Conservation (phyloP, 345 rosid genomes). For the Bruguiera sexangula region DNA sequence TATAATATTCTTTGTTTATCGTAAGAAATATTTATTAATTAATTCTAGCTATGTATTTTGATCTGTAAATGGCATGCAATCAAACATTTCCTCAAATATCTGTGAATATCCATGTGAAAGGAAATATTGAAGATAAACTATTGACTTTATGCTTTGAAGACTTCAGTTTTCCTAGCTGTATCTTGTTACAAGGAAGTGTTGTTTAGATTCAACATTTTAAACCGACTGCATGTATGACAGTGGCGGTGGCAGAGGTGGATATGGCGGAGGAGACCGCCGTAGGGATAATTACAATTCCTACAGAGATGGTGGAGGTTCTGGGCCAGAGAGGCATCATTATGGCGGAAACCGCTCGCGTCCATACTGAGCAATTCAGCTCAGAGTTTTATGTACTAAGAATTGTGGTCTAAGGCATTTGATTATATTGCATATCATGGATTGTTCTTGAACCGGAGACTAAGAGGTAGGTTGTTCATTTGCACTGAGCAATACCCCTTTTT, state of each 20-base stretch:
- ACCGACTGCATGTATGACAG: slow-evolving; percentile 29
- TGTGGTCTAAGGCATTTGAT: slow-evolving; percentile 47
- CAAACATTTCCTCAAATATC: not conserved
- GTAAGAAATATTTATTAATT: too few relatives aligned
- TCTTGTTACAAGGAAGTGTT: not conserved
- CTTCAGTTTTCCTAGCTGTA: too few relatives aligned
- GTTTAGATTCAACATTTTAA: not conserved
- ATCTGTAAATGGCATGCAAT: not conserved
- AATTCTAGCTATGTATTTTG: too few relatives aligned
- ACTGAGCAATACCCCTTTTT: slow-evolving; percentile 51
- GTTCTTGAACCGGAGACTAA: slow-evolving; percentile 66
- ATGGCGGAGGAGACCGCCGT: slow-evolving; percentile 86
- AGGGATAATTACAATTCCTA: slow-evolving; percentile 44
- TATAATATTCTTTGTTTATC: too few relatives aligned
- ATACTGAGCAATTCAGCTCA: slow-evolving; percentile 47
- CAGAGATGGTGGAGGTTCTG: slow-evolving; percentile 68
- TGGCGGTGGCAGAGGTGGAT: slow-evolving; percentile 76
- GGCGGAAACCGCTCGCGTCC: slow-evolving; percentile 97
- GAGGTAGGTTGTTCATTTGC: slow-evolving; percentile 69
- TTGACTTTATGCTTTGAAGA: too few relatives aligned
- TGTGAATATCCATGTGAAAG: too few relatives aligned
- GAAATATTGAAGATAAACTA: too few relatives aligned
- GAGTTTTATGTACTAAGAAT: slow-evolving; percentile 59
- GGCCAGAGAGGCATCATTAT: slow-evolving; percentile 79
- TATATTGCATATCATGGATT: slow-evolving; percentile 41